These are phyloP conservation scores for Paecilomyces sp. DNA, from an alignment of 2,329 filamentous ascomycete genomes.

Conservation along the genomic window DNA sequence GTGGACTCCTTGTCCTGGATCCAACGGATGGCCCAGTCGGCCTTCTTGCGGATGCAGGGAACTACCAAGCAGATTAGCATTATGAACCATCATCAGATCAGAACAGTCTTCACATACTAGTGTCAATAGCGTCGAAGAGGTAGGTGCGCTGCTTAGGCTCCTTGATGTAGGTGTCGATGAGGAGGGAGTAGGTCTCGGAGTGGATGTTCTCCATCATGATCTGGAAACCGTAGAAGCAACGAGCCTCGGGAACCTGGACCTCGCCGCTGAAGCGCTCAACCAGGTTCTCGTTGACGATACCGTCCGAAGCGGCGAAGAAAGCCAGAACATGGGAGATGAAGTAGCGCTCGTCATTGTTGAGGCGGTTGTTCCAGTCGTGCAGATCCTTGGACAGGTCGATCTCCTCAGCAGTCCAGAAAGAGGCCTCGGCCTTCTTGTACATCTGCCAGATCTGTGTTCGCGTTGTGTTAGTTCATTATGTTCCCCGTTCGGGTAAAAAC, in stretches of 20 bases:
- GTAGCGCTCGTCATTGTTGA: slow-evolving; percentile 95
- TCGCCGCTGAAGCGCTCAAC: slow-evolving; percentile 96
- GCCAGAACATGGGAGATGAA: slow-evolving; percentile 98
- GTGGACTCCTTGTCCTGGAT: slow-evolving; percentile 90
- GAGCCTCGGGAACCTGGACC: slow-evolving; percentile 94
- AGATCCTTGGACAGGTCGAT: slow-evolving; percentile 98
- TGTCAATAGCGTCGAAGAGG: slow-evolving; percentile 98
- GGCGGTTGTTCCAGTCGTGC: slow-evolving; percentile 97
- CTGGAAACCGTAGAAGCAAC: slow-evolving; percentile 99
- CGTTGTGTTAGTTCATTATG: slow-evolving; percentile 30
- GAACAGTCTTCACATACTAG: slow-evolving; percentile 56
- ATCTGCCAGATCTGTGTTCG: slow-evolving; percentile 88
- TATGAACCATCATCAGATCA: neutral
- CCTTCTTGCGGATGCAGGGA: slow-evolving; percentile 96
- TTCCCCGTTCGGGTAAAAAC: slow-evolving; percentile 11
- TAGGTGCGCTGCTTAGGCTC: slow-evolving; percentile 89
- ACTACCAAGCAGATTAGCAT: slow-evolving; percentile 46
- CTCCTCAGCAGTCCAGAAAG: slow-evolving; percentile 99
- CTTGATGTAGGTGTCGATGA: slow-evolving; percentile 99
- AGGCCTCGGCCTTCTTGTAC: slow-evolving; percentile 99
- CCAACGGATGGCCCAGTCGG: slow-evolving; percentile 94
- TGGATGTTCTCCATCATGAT: slow-evolving; percentile 99
- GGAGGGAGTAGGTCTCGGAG: slow-evolving; percentile 97
- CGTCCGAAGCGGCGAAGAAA: slow-evolving; percentile 97
- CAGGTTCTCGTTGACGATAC: slow-evolving; percentile 99